Evolutionary conservation across 352 stramenopile species (phyloP).

Genomic region (Phytophthora citricola): DNA sequence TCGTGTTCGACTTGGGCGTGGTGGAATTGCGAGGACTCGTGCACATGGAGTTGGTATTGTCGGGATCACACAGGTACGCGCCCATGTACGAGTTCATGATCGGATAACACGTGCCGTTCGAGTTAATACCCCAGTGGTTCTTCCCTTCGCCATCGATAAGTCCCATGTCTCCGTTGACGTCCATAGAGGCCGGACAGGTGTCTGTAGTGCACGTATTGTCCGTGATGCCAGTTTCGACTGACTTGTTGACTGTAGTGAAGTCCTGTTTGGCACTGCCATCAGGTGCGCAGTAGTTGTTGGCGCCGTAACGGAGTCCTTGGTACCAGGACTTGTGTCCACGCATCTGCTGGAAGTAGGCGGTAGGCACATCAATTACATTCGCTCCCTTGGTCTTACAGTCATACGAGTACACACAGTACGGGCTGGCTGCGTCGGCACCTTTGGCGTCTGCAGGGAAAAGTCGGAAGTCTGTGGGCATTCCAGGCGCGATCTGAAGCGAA

Average conservation of each 20-base stretch:
- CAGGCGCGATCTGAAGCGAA: constrained; percentile 89
- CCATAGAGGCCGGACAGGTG: constrained; percentile 47
- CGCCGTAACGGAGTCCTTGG: constrained; percentile 57
- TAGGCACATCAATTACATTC: constrained; percentile 57
- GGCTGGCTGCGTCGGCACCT: constrained; percentile 29
- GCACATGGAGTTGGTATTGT: constrained; percentile 54
- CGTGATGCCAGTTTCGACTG: constrained; percentile 37
- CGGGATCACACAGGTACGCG: constrained; percentile 62
- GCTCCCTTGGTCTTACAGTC: constrained; percentile 60
- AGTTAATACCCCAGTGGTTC: constrained; percentile 68
- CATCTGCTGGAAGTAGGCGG: constrained; percentile 40
- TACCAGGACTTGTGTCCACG: constrained; percentile 65
- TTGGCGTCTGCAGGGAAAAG: constrained; percentile 52
- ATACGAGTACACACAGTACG: constrained; percentile 57
- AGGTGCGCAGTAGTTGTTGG: constrained; percentile 51
- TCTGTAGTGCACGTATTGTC: constrained; percentile 48
- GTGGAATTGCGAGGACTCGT: constrained; percentile 39
- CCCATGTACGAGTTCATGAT: constrained; percentile 77
- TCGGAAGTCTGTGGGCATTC: constrained; percentile 67
- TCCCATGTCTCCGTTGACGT: constrained; percentile 49
- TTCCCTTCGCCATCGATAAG: constrained; percentile 43
- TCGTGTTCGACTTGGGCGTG: constrained; percentile 55
- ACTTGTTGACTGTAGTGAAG: constrained; percentile 36
- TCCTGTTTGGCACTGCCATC: constrained; percentile 33
- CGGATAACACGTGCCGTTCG: constrained; percentile 66